Conservation (phyloP, 1,139 yeast genomes). For the Yamadazyma oceani region DNA sequence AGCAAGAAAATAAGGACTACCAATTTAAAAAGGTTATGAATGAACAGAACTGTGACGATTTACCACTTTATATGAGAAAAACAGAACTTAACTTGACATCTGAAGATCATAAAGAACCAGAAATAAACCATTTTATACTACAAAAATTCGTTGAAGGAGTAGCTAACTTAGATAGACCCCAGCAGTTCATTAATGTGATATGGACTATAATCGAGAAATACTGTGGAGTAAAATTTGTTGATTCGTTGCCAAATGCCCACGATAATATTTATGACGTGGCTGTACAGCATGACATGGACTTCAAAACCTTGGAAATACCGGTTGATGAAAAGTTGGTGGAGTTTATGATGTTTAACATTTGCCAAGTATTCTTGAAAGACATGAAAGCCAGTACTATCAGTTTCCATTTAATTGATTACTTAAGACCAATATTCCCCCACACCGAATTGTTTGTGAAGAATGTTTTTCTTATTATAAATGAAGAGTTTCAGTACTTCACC, state of each 20-base stretch:
- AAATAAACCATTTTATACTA: slow-evolving; percentile 32
- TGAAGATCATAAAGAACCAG: slow-evolving; percentile 4
- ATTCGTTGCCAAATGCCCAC: slow-evolving; percentile 13
- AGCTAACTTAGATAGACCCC: slow-evolving; percentile 30
- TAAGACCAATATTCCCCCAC: slow-evolving; percentile 1
- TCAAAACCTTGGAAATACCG: slow-evolving; percentile 4
- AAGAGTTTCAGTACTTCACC: slow-evolving; percentile 36
- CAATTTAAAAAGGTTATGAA: slow-evolving; percentile 1
- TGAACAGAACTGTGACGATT: neutral
- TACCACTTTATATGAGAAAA: slow-evolving; percentile 2
- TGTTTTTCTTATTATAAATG: slow-evolving; percentile 31
- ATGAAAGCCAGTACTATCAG: slow-evolving; percentile 12
- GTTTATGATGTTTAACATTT: slow-evolving; percentile 34
- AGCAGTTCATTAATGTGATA: slow-evolving; percentile 29
- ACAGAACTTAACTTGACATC: neutral
- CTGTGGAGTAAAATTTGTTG: slow-evolving; percentile 29
- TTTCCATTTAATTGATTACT: slow-evolving; percentile 10
- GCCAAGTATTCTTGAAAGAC: slow-evolving; percentile 13
- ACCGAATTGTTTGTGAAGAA: slow-evolving; percentile 7
- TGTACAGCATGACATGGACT: slow-evolving; percentile 8
- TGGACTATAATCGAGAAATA: slow-evolving; percentile 35
- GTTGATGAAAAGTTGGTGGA: slow-evolving; percentile 20
- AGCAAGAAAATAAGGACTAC: neutral
- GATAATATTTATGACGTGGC: slow-evolving; percentile 10
- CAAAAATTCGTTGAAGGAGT: slow-evolving; percentile 34